Evolutionary conservation across 75 land plant species (phyloP).

Genomic region (Pseudotsuga menziesii): DNA sequence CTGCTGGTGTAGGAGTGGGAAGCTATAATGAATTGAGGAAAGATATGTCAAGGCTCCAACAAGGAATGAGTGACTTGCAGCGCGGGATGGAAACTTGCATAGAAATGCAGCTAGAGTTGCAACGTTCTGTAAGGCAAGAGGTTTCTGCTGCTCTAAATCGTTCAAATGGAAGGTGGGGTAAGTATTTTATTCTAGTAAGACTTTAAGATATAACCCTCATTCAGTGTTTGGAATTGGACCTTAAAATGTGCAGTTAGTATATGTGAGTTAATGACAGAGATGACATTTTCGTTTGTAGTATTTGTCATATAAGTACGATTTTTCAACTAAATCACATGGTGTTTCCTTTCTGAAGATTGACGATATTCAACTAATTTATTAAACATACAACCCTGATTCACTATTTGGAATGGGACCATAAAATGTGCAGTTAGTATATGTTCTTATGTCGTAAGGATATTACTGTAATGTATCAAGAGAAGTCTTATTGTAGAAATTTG

Average conservation of each 20-base stretch:
- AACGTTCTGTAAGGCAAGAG: slow-evolving; percentile 89
- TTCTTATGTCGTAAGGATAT: background rate
- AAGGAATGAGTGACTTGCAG: slow-evolving; percentile 88
- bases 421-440: background rate
- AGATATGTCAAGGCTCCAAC: slow-evolving; percentile 77
- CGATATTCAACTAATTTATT: no score
- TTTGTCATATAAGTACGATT: no score
- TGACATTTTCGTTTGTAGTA: no score
- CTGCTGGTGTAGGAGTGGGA: slow-evolving; percentile 67
- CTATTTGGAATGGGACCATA: background rate
- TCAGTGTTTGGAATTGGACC: background rate
- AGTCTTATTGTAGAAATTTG: no score
- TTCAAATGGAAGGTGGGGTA: slow-evolving; percentile 59
- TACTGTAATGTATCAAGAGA: background rate
- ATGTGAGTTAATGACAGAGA: background rate
- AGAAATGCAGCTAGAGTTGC: slow-evolving; percentile 96
- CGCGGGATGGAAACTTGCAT: slow-evolving; percentile 89
- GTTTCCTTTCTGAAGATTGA: no score
- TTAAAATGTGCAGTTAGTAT: background rate
- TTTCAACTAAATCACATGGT: no score
- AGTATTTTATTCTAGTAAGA: background rate
- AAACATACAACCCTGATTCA: background rate
- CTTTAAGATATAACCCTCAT: background rate
- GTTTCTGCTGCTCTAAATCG: slow-evolving; percentile 90
- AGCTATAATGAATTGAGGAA: slow-evolving; percentile 61